Percentiles rank a stretch among this genome's conserved stretches.
phyloP scores from a whole-genome alignment of 2,329 filamentous ascomycete genomes.

The Aspergillus aculeatinus region DNA sequence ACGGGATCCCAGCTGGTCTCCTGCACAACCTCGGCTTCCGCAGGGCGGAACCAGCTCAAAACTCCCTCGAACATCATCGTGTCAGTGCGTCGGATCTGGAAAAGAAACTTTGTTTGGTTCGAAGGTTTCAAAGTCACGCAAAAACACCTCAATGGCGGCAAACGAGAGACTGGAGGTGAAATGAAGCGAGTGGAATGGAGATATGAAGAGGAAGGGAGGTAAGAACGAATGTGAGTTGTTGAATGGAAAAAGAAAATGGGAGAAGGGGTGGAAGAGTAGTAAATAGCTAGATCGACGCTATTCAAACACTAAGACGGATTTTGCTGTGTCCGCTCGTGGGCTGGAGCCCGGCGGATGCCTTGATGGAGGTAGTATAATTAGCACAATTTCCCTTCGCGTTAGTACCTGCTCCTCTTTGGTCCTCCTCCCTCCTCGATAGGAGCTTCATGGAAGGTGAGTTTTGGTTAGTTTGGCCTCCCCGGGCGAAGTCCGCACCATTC shows the following conservation, averaged over 20 bases:
- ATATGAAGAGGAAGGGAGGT: not conserved
- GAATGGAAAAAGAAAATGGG: not conserved
- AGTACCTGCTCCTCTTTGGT: too few species aligned
- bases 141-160: not conserved
- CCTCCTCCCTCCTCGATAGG: not conserved
- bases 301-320: not conserved
- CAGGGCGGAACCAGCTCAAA: slow-evolving; percentile 4
- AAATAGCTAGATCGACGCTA: slow-evolving; percentile 4
- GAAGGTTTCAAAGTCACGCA: too few species aligned
- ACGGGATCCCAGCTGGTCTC: slow-evolving; percentile 5
- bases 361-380: too few species aligned
- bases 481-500: not conserved
- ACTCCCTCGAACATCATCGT: slow-evolving; percentile 2
- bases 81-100: not conserved
- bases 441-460: not conserved
- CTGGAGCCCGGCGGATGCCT: not conserved
- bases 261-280: not conserved
- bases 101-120: too few species aligned
- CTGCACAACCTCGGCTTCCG: not conserved
- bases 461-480: not conserved
- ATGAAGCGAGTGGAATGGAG: not conserved
- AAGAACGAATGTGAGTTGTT: not conserved
- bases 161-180: not conserved
- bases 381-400: too few species aligned
- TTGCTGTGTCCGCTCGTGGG: not conserved